phyloP scores from a whole-genome alignment of 148 eudicot species.

The Amaranthus hypochondriacus region DNA sequence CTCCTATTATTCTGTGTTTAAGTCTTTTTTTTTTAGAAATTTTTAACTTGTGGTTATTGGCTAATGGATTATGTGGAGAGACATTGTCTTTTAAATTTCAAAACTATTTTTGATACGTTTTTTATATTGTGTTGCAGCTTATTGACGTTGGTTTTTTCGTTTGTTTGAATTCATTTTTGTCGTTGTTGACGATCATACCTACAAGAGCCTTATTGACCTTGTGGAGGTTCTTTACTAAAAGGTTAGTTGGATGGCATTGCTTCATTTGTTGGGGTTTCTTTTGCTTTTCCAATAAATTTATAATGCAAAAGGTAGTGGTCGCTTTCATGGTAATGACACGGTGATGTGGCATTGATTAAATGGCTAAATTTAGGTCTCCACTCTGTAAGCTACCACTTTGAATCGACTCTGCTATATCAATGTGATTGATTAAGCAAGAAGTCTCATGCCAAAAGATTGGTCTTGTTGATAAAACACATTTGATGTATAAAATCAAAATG shows the following conservation, averaged over 20 bases:
- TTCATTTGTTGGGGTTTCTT: not conserved
- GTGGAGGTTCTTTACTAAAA: constrained; percentile 51
- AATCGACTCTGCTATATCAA: too few species aligned
- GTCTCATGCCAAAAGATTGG: too few species aligned
- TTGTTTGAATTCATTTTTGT: constrained; percentile 86
- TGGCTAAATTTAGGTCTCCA: too few species aligned
- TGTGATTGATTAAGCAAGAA: too few species aligned
- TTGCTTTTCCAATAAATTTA: not conserved
- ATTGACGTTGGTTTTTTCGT: constrained; percentile 86
- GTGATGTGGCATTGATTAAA: too few species aligned
- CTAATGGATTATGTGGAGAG: not conserved
- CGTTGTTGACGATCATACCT: constrained; percentile 92
- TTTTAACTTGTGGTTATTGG: not conserved
- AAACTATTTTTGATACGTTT: not conserved
- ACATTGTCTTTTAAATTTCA: not conserved
- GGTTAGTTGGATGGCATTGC: constrained; percentile 45
- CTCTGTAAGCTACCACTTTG: too few species aligned
- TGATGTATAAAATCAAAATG: too few species aligned
- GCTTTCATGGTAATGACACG: too few species aligned
- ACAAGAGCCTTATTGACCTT: constrained; percentile 44
- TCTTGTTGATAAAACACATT: too few species aligned
- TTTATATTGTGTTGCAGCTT: constrained; percentile 59
- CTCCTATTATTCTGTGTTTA: too few species aligned
- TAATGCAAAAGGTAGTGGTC: too few species aligned
- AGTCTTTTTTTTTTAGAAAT: not conserved